These are phyloP conservation scores for Pleurotus salmoneostramineus DNA, from an alignment of 768 basidiomycete species.

Conservation along the genomic window DNA sequence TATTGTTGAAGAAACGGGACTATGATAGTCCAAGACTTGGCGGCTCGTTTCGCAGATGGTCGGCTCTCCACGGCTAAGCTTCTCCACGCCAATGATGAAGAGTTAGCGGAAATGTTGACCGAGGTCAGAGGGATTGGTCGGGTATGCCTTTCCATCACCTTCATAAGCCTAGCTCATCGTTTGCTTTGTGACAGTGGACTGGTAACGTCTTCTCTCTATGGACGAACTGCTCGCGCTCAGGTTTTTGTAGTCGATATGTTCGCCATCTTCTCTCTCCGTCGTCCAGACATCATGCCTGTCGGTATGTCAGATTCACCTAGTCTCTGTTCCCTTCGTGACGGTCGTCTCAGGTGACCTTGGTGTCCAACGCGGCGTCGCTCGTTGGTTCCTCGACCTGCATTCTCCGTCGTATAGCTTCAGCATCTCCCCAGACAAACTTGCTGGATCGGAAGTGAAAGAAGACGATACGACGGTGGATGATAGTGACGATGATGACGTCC, in stretches of 20 bases:
- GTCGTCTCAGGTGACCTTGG: conserved; percentile 67
- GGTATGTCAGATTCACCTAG: conserved; percentile 17
- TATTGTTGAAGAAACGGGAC: too few species aligned
- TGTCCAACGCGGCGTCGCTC: conserved; percentile 69
- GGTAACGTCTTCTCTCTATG: conserved; percentile 29
- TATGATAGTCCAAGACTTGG: conserved; percentile 70
- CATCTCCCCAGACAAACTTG: conserved; percentile 49
- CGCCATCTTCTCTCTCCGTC: conserved; percentile 80
- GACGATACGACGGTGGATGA: conserved; percentile 6
- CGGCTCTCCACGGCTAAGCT: conserved; percentile 72
- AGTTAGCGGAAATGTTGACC: conserved; percentile 70
- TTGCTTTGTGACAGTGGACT: conserved; percentile 44
- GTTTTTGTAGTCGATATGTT: conserved; percentile 82
- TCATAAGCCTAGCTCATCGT: too few species aligned
- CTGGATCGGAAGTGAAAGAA: conserved; percentile 10
- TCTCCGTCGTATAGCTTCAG: conserved; percentile 42
- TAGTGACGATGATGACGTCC: conserved; percentile 21
- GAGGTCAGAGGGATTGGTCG: conserved; percentile 78
- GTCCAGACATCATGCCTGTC: conserved; percentile 75
- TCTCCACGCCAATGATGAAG: conserved; percentile 68
- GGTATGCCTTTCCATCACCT: conserved; percentile 29
- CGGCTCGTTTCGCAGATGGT: conserved; percentile 76
- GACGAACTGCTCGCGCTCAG: conserved; percentile 7
- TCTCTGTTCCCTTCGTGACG: not conserved
- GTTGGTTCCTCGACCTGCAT: conserved; percentile 67